phyloP scores from a whole-genome alignment of 441 rosid species.

The Raphanus hybrid region DNA sequence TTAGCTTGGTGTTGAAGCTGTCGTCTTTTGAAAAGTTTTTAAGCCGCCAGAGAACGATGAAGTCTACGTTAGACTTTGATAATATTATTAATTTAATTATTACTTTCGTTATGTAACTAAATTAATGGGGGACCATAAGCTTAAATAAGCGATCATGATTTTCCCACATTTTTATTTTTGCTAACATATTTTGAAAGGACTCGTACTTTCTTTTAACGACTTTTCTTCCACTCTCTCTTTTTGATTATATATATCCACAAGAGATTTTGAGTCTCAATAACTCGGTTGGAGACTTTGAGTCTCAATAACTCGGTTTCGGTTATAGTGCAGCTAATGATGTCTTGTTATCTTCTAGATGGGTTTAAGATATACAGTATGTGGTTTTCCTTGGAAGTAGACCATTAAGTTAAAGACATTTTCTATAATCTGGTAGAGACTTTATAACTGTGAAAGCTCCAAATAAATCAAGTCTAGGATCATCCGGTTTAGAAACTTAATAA shows the following conservation, averaged over 20 bases:
- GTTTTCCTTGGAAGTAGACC: not conserved
- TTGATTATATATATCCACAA: conserved; percentile 1
- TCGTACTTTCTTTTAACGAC: conserved; percentile 1
- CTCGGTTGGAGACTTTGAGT: not conserved
- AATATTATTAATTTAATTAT: not conserved
- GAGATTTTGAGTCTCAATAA: not conserved
- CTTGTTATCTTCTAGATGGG: not conserved
- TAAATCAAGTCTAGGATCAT: not conserved
- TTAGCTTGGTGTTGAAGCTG: conserved; percentile 35
- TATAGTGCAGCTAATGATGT: not conserved
- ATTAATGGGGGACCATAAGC: conserved; percentile 1
- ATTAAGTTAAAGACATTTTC: no score
- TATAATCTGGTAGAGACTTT: no score
- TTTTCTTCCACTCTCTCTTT: conserved; percentile 11
- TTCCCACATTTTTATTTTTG: not conserved
- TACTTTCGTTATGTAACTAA: not conserved
- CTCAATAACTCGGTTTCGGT: not conserved
- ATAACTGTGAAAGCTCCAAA: not conserved
- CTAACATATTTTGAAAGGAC: not conserved
- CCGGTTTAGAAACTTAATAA: not conserved
- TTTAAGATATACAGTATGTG: no score
- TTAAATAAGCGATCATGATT: conserved; percentile 27
- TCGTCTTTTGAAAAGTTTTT: conserved; percentile 34
- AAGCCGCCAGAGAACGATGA: conserved; percentile 28
- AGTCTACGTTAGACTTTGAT: conserved; percentile 23